phyloP scores from a whole-genome alignment of 805 yeast species.

The Jamesozyma rosinii region DNA sequence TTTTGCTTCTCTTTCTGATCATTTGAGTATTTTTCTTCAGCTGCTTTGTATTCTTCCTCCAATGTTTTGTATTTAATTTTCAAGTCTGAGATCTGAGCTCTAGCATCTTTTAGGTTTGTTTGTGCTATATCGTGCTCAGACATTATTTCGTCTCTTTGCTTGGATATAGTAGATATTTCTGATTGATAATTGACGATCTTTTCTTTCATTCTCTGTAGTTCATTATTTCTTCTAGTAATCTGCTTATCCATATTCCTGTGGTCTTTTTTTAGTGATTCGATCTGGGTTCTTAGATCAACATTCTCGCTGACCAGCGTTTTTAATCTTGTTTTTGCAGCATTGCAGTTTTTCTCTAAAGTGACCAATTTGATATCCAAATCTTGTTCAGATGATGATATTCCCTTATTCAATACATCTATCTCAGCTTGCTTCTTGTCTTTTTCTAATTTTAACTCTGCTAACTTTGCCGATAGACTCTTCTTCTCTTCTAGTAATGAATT shows the following conservation, averaged over 20 bases:
- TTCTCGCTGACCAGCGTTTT: constrained; percentile 38
- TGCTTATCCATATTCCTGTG: constrained; percentile 31
- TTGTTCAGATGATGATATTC: constrained; percentile 26
- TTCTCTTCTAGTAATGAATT: constrained; percentile 5
- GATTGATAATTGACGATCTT: constrained; percentile 21
- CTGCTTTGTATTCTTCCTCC: constrained; percentile 32
- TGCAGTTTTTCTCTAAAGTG: constrained; percentile 27
- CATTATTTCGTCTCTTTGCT: constrained; percentile 27
- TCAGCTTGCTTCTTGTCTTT: constrained; percentile 28
- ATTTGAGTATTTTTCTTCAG: constrained; percentile 29
- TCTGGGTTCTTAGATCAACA: constrained; percentile 32
- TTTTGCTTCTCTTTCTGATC: constrained; percentile 28
- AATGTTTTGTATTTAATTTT: constrained; percentile 30
- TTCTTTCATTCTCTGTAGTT: constrained; percentile 25
- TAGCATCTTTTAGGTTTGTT: constrained; percentile 22
- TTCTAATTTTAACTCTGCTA: constrained; percentile 7
- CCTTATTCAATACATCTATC: constrained; percentile 26
- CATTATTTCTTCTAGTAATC: constrained; percentile 31
- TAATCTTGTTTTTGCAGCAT: constrained; percentile 32
- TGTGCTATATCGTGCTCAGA: constrained; percentile 23
- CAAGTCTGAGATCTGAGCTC: constrained; percentile 20
- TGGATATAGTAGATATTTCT: constrained; percentile 21
- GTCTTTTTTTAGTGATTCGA: constrained; percentile 33
- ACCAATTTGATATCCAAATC: constrained; percentile 32
- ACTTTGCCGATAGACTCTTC: constrained; percentile 5